Evolutionary conservation across 2,329 filamentous ascomycete species (phyloP).

Genomic region (Cladophialophora immunda): DNA sequence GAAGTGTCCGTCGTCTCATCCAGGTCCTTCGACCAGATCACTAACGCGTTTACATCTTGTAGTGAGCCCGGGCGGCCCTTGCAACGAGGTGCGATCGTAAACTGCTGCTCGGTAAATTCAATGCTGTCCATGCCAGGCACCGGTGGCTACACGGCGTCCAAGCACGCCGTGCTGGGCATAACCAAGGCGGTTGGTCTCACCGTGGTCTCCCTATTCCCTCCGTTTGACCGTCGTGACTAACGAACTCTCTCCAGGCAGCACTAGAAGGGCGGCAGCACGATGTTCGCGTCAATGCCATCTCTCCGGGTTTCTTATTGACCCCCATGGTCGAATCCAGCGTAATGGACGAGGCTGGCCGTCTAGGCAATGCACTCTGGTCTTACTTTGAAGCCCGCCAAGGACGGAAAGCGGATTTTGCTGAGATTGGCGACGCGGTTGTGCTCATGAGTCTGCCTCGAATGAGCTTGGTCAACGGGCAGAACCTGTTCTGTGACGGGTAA

Average conservation of each 20-base stretch:
- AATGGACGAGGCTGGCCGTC: too few relatives aligned
- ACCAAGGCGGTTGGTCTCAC: constrained; percentile 22
- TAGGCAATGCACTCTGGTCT: too few relatives aligned
- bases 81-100: constrained; percentile 53
- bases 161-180: constrained; percentile 21
- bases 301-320: constrained; percentile 21
- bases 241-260: too few relatives aligned
- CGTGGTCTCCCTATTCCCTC: background rate
- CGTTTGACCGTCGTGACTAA: too few relatives aligned
- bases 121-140: constrained; percentile 11
- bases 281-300: constrained; percentile 23
- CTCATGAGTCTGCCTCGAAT: constrained; percentile 21
- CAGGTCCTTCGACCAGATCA: background rate
- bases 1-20: constrained; percentile 5
- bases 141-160: constrained; percentile 17
- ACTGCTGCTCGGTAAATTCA: constrained; percentile 25
- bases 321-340: constrained; percentile 21
- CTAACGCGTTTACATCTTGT: background rate
- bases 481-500: constrained; percentile 21
- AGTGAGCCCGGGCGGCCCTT: constrained; percentile 7
- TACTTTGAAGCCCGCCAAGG: constrained; percentile 24
- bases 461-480: constrained; percentile 21
- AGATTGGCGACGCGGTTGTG: constrained; percentile 25
- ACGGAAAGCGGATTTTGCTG: constrained; percentile 16
- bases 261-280: constrained; percentile 19